Evolutionary conservation across 1,284 basidiomycete genomes (phyloP), one percentile per base, ranked within the genome.

Genomic region (Microbotryomycetes sp.): DNA sequence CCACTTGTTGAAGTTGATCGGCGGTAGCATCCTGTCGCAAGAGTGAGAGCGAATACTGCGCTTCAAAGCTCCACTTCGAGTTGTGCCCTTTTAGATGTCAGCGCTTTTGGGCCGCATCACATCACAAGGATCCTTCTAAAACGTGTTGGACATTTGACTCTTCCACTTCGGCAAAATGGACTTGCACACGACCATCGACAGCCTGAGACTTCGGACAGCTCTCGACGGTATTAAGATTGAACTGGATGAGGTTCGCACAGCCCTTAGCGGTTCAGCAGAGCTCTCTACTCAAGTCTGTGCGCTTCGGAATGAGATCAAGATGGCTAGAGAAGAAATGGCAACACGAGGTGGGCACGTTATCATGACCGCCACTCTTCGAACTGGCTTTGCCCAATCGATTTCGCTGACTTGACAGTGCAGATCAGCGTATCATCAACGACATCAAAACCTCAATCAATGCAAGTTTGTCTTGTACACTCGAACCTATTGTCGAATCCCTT

Each of bases 1-100:
- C 92, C 92, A 94, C 76, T 84, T 85, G 6, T 83, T 83, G 70
- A 94, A 85, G 77, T 92, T 91, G 70, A 94, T 81, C 2, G 91
- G 87, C 22, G 84, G 80, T 15, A 79, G 69, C 51, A 89, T 56
- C 55, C 54, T 60, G 45, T 14, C 59, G 51, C 7, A 16, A 36
- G 30, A 22, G 32, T 19, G 36, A 42, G 36, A 42, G 36, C 9
- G 36, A 19, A 9, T 42, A n/a, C n/a, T n/a, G n/a, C n/a, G n/a
- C n/a, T n/a, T n/a, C n/a, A n/a, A n/a, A n/a, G n/a, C 36, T 42
- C 36, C 19, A 42, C 36, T 42, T 42, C n/a, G n/a, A n/a, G n/a
- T n/a, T n/a, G n/a, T n/a, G n/a, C n/a, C n/a, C n/a, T n/a, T n/a
- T n/a, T n/a, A n/a, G n/a, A n/a, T n/a, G n/a, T n/a, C n/a, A n/a